Conservation (phyloP, 805 yeast species). For the fission yeast (Schizosaccharomyces pombe) region DNA sequence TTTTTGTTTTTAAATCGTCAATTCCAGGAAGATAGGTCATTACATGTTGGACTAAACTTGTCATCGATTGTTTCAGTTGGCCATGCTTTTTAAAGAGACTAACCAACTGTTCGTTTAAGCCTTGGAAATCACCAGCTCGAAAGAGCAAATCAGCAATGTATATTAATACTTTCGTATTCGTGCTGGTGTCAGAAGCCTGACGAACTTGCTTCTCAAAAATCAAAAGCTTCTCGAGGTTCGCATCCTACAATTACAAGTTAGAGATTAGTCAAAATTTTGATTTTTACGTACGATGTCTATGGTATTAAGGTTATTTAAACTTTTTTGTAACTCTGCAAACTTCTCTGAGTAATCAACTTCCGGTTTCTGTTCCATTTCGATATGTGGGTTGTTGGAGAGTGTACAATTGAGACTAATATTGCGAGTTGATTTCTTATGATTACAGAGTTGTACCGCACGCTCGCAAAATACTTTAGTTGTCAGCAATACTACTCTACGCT, state of each 20-base stretch:
- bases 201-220: slow-evolving; percentile 80
- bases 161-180: slow-evolving; percentile 64
- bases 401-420: neutral
- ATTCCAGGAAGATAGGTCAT: slow-evolving; percentile 33
- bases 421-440: too few species aligned
- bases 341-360: slow-evolving; percentile 4
- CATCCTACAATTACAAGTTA: slow-evolving; percentile 22
- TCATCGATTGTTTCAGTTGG: slow-evolving; percentile 73
- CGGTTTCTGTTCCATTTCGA: slow-evolving; percentile 4
- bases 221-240: slow-evolving; percentile 57
- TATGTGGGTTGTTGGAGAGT: neutral
- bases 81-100: slow-evolving; percentile 84
- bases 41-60: slow-evolving; percentile 49
- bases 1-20: slow-evolving; percentile 32
- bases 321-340: neutral
- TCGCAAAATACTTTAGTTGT: too few species aligned
- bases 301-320: neutral
- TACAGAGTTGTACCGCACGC: too few species aligned
- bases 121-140: slow-evolving; percentile 40
- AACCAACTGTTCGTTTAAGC: slow-evolving; percentile 61
- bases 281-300: neutral
- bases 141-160: slow-evolving; percentile 38
- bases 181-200: slow-evolving; percentile 61
- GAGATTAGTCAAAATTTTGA: neutral
- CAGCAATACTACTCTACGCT: too few species aligned